phyloP scores from a whole-genome alignment of 768 basidiomycete genomes.

The Trametes cinnabarina region DNA sequence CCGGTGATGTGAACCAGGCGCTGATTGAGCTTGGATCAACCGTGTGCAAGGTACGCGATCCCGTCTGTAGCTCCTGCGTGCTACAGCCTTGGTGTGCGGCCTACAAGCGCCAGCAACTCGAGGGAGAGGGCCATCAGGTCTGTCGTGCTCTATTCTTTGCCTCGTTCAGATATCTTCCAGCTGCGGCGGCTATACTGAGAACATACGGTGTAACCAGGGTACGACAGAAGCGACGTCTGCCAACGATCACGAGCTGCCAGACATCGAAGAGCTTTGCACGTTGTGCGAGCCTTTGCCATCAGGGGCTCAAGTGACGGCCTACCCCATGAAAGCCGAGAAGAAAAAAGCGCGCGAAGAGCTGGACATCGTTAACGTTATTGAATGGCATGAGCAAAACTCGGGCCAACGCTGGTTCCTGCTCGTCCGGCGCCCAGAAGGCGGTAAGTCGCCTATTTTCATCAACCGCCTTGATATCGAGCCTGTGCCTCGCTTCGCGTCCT shows the following conservation, averaged over 20 bases:
- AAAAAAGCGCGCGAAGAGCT: slow-evolving; percentile 84
- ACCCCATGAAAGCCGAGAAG: slow-evolving; percentile 81
- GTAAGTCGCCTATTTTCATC: slow-evolving; percentile 39
- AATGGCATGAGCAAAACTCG: slow-evolving; percentile 53
- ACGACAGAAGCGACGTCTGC: slow-evolving; percentile 12
- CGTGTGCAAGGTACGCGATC: slow-evolving; percentile 84
- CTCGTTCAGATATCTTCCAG: neutral
- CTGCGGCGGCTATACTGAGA: slow-evolving; percentile 14
- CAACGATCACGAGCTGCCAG: slow-evolving; percentile 32
- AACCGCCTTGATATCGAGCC: slow-evolving; percentile 1
- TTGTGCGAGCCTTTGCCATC: slow-evolving; percentile 60
- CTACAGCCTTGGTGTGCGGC: slow-evolving; percentile 68
- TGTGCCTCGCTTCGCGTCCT: slow-evolving; percentile 6
- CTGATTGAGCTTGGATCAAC: slow-evolving; percentile 95
- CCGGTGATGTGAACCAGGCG: slow-evolving; percentile 90
- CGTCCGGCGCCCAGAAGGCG: slow-evolving; percentile 78
- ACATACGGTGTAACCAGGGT: slow-evolving; percentile 11
- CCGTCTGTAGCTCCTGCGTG: slow-evolving; percentile 72
- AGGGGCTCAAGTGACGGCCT: slow-evolving; percentile 57
- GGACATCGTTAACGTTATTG: slow-evolving; percentile 82
- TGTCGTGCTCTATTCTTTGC: neutral
- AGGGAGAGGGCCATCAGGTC: slow-evolving; percentile 9
- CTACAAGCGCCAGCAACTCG: slow-evolving; percentile 34
- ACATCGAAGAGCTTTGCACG: slow-evolving; percentile 77
- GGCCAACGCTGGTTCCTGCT: slow-evolving; percentile 65